These are phyloP conservation scores for Dendrobium officinale DNA, from an alignment of 106 monocot genomes.

Conservation along the genomic window DNA sequence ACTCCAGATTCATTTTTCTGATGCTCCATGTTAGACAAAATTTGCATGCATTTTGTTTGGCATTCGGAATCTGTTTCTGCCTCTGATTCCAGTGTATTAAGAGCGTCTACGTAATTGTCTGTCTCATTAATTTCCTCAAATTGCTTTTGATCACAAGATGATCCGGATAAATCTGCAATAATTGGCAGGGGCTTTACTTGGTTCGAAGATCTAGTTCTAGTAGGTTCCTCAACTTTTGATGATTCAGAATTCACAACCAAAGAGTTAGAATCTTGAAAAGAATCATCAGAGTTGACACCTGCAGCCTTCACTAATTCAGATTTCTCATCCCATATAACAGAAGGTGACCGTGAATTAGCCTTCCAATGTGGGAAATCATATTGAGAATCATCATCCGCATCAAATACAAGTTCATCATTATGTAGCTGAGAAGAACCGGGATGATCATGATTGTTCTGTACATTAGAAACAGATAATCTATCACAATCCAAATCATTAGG, in stretches of 20 bases:
- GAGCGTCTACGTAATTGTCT: slow-evolving; percentile 68
- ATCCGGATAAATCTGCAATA: slow-evolving; percentile 6
- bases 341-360: slow-evolving; percentile 24
- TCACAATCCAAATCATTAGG: slow-evolving; percentile 29
- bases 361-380: slow-evolving; percentile 20
- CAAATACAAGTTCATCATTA: slow-evolving; percentile 22
- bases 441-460: slow-evolving; percentile 17
- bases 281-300: slow-evolving; percentile 16
- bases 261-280: slow-evolving; percentile 13
- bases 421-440: slow-evolving; percentile 13
- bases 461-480: slow-evolving; percentile 18
- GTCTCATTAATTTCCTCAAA: slow-evolving; percentile 50
- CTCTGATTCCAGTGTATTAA: slow-evolving; percentile 53
- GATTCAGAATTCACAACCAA: slow-evolving; percentile 2
- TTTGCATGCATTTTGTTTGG: slow-evolving; percentile 63
- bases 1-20: slow-evolving; percentile 17
- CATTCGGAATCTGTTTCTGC: slow-evolving; percentile 29
- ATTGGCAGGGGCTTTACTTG: slow-evolving; percentile 9
- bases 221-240: slow-evolving; percentile 15
- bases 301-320: slow-evolving; percentile 31
- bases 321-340: slow-evolving; percentile 58
- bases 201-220: slow-evolving; percentile 6
- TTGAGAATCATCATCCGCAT: slow-evolving; percentile 19
- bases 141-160: slow-evolving; percentile 9
- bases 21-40: slow-evolving; percentile 11